Evolutionary conservation across 78 protist genomes (phyloP), one percentile per base, ranked within the genome.

Genomic region (Dictyostelium brefeldianum): DNA sequence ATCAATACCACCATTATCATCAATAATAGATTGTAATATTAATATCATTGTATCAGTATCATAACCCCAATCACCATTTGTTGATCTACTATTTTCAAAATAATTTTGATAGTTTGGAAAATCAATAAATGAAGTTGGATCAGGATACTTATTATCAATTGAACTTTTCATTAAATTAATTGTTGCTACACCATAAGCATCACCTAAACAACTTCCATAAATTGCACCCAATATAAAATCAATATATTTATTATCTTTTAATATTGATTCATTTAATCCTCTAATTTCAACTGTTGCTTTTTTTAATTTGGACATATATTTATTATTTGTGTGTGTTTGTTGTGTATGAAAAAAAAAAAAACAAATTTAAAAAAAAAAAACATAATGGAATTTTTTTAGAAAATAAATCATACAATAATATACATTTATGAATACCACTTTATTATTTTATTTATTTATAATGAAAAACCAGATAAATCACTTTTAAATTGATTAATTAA

Each of bases 31-130:
- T n/a, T 85, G 48, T 22, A 94, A 29, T 20, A 94, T n/a, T 22
- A 89, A 54, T 20, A 94, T 82, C 71, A 94, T 54, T 59, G 89
- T 84, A 59, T 94, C 96, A 29, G 95, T 64, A 43, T 91, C 94
- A 47, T 75, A 75, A 71, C 82, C 64, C 94, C 85, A 89, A 59
- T 89, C 94, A 77, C 91, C 91, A 20, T 70, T 51, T 56, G 18
- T 7, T 20, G 65, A 20, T 5, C 81, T 56, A 53, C 91, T 29
- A 3, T 20, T 25, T 20, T 56, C 65, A n/a, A 56, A 20, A 20
- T 56, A 56, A 2, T 56, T 56, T 56, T 56, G 18, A 56, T 48
- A 89, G 47, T 89, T 57, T 54, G 94, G 94, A 41, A 89, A 89
- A 12, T 80, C 75, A 4, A 80, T 80, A 10, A 75, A 14, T 5